Percentiles rank a stretch among this genome's conserved stretches.
These are phyloP conservation scores for Laetiporus sulphureus DNA, from an alignment of 1,284 basidiomycete species.

Conservation along the genomic window DNA sequence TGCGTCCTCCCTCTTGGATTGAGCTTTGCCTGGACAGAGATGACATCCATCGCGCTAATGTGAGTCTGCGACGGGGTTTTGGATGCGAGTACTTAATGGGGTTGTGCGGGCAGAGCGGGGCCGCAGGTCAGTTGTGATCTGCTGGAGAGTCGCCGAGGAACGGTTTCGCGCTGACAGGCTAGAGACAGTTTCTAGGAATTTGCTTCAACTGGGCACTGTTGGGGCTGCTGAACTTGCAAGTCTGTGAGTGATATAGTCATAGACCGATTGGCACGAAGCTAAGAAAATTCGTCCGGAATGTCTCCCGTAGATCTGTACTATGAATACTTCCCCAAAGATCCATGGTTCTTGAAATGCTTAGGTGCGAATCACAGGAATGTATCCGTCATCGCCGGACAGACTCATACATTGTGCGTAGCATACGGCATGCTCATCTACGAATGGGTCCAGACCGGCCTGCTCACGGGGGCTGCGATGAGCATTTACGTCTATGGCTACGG, in stretches of 20 bases:
- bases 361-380: too few relatives aligned
- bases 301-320: conserved; percentile 9
- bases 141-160: too few relatives aligned
- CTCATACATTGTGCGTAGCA: background rate
- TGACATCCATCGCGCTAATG: too few relatives aligned
- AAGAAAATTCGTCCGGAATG: too few relatives aligned
- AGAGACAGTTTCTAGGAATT: conserved; percentile 1
- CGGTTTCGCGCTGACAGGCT: too few relatives aligned
- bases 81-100: too few relatives aligned
- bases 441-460: conserved; percentile 11
- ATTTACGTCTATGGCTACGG: conserved; percentile 15
- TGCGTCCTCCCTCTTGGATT: too few relatives aligned
- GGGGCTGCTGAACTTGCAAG: conserved; percentile 5
- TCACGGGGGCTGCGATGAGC: conserved; percentile 12
- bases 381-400: background rate
- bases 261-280: too few relatives aligned
- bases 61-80: too few relatives aligned
- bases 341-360: conserved; percentile 2
- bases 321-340: conserved; percentile 6
- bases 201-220: conserved; percentile 11
- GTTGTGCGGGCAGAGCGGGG: too few relatives aligned
- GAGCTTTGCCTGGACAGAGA: too few relatives aligned
- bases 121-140: too few relatives aligned
- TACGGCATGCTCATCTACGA: conserved; percentile 12
- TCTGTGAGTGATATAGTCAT: conserved; percentile 3